These are phyloP conservation scores for Chloropicon primus DNA, from an alignment of 139 green algal genomes.

Conservation along the genomic window DNA sequence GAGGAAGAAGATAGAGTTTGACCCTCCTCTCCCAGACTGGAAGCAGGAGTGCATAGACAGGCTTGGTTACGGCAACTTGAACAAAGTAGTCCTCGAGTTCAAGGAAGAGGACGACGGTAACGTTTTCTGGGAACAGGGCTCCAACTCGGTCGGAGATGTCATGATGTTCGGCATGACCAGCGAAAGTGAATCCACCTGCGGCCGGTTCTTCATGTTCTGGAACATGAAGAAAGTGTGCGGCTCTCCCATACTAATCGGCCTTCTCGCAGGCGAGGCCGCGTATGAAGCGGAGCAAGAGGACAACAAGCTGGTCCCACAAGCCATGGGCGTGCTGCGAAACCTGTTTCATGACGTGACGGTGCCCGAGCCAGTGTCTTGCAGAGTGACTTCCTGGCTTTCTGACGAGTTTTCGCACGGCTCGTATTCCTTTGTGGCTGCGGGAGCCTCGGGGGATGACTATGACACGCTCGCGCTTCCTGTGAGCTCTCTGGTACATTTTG, in stretches of 20 bases:
- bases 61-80: constrained; percentile 67
- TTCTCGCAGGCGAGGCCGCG: constrained; percentile 13
- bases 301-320: constrained; percentile 15
- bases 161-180: neutral
- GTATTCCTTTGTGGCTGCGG: constrained; percentile 66
- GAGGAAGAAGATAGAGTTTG: constrained; percentile 39
- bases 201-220: constrained; percentile 74
- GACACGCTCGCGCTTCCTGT: constrained; percentile 55
- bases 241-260: constrained; percentile 10
- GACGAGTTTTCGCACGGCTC: constrained; percentile 35
- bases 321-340: constrained; percentile 28
- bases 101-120: constrained; percentile 27
- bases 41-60: constrained; percentile 49
- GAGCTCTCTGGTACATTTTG: constrained; percentile 55
- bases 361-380: constrained; percentile 22
- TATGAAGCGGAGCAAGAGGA: neutral
- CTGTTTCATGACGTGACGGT: constrained; percentile 22
- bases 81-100: constrained; percentile 69
- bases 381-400: constrained; percentile 32
- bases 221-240: constrained; percentile 40
- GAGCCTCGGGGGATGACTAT: constrained; percentile 44
- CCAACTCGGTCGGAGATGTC: neutral
- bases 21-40: constrained; percentile 48
- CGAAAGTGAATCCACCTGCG: constrained; percentile 14
- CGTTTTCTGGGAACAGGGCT: neutral